phyloP scores from a whole-genome alignment of 306 rosid genomes.

The Malus domestica region DNA sequence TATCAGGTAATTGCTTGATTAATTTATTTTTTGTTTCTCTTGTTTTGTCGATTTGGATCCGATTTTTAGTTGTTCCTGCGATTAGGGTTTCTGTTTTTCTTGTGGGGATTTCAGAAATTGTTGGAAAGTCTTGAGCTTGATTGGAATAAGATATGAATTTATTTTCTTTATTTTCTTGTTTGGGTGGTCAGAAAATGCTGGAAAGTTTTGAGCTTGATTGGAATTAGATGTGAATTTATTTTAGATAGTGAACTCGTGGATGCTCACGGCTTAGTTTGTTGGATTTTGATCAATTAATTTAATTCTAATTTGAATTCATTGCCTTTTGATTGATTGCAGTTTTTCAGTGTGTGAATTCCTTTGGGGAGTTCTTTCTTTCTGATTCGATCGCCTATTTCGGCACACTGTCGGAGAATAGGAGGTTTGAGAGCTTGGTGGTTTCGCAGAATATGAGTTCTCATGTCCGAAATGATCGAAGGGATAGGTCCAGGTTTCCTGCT shows the following conservation, averaged over 20 bases:
- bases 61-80: neutral
- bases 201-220: neutral
- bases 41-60: neutral
- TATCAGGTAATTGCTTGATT: constrained; percentile 6
- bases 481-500: constrained; percentile 40
- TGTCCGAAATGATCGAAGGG: constrained; percentile 43
- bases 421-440: neutral
- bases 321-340: neutral
- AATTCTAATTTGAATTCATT: neutral
- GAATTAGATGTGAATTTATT: neutral
- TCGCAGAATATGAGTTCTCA: constrained; percentile 47
- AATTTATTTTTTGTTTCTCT: neutral
- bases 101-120: neutral
- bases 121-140: neutral
- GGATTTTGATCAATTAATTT: neutral
- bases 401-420: constrained; percentile 8
- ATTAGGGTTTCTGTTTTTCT: neutral
- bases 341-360: neutral
- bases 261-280: neutral
- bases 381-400: constrained; percentile 7
- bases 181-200: neutral
- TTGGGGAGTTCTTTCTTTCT: neutral
- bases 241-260: neutral
- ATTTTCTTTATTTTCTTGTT: neutral
- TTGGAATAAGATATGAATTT: neutral